These are phyloP conservation scores for Porphyrellus cyaneotinctus DNA, from an alignment of 768 basidiomycete species.

Conservation along the genomic window DNA sequence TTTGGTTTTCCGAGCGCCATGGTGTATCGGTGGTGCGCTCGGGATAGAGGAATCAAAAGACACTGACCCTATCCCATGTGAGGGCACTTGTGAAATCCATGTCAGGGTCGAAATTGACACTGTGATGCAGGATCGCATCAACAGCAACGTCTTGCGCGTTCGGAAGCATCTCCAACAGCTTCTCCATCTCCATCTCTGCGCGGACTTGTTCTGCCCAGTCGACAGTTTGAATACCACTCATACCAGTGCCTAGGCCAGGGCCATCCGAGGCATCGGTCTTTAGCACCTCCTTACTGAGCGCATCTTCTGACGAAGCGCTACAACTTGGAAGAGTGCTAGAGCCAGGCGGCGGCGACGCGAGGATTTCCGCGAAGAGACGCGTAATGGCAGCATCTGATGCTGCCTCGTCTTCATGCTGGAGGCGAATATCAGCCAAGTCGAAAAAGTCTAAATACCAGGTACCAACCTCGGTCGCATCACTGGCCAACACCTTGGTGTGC, in stretches of 20 bases:
- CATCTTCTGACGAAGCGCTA: conserved; percentile 33
- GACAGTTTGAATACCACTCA: conserved; percentile 15
- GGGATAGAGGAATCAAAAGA: conserved; percentile 18
- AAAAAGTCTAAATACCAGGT: conserved; percentile 12
- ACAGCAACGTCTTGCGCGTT: conserved; percentile 28
- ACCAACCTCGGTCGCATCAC: conserved; percentile 35
- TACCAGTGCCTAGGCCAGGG: conserved; percentile 17
- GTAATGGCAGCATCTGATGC: conserved; percentile 37
- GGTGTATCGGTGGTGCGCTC: conserved; percentile 1
- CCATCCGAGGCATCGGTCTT: conserved; percentile 14
- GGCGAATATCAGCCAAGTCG: conserved; percentile 16
- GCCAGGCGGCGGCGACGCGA: conserved; percentile 32
- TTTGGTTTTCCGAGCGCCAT: conserved; percentile 16
- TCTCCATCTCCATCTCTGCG: conserved; percentile 58
- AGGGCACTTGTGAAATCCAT: conserved; percentile 29
- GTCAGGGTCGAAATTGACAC: conserved; percentile 21
- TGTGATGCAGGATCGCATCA: conserved; percentile 20
- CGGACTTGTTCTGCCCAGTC: conserved; percentile 28
- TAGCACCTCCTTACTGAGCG: conserved; percentile 24
- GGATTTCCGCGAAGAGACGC: conserved; percentile 34
- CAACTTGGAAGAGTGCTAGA: conserved; percentile 29
- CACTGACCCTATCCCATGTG: conserved; percentile 28
- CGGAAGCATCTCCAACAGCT: conserved; percentile 52
- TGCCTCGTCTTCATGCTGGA: conserved; percentile 48
- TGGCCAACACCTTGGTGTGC: conserved; percentile 13